Base-by-base conservation (phyloP, 352 stramenopile species). In the Pseudoperonospora humuli region DNA sequence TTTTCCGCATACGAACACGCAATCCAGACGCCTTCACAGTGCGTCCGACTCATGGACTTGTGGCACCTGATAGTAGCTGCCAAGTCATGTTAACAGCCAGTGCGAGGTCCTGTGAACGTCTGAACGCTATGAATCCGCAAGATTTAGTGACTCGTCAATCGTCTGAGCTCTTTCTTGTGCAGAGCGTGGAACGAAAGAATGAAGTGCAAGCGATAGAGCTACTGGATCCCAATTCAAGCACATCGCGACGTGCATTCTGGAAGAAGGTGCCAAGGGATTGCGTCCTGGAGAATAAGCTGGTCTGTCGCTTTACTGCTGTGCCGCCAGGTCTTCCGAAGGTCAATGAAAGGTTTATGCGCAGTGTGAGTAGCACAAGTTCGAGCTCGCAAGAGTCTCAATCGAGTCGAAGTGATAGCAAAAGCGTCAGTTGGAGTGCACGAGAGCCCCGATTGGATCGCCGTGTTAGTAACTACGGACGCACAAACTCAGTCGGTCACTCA, bases 1-100 rank as follows among this genome's bases (percentile, higher is more conserved):
- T 87, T 8, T 88, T 85, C 50, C 84, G 85, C 33, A 57, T 91
- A 20, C 74, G 76, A 49, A 91, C 79, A 27, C 84, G 74, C 51
- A 77, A 84, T 53, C 67, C 74, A 37, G 59, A 86, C 23, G 79
- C 79, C 34, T 91, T 91, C 50, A 71, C 66, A 15, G 79, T 91
- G 32, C 75, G 69, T 38, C 79, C 79, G 6, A 69, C 78, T 24
- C 68, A 87, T 25, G 75, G 74, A 19, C 25, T 86, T 7, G 37
- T 90, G 26, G 25, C 41, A n/a, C 66, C 73, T 13, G 69, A 58
- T 14, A 43, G 40, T 3, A 64, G 64, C 18, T 31, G 47, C 21
- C 44, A 67, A 41, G 45, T 90, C 10, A 35, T 50, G 1, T 44
- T 90, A 9, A 68, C 67, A 7, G 52, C 83, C 14, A 56, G 74